These are phyloP conservation scores for Graphiopsis chlorocephala DNA, from an alignment of 2,329 filamentous ascomycete genomes.

Conservation along the genomic window DNA sequence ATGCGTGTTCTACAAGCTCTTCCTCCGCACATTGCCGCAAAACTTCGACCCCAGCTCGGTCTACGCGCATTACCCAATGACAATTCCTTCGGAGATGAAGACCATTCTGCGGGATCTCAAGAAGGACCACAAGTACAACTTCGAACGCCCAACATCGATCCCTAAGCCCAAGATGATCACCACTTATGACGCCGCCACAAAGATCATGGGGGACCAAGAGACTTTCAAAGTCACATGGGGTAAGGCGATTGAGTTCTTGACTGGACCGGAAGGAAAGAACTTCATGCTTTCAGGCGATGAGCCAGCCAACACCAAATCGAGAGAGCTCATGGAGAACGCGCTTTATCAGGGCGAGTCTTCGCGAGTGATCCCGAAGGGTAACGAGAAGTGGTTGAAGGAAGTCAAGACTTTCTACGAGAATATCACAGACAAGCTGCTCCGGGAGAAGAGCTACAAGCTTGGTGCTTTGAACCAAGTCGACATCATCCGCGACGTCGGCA, in stretches of 20 bases:
- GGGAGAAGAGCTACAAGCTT: constrained; percentile 46
- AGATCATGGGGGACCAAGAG: constrained; percentile 43
- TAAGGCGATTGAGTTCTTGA: constrained; percentile 44
- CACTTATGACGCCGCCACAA: constrained; percentile 45
- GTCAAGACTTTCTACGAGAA: constrained; percentile 49
- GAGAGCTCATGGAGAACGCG: constrained; percentile 42
- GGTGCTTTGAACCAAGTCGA: constrained; percentile 47
- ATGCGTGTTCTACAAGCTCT: constrained; percentile 52
- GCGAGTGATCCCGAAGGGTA: constrained; percentile 25
- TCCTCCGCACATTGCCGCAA: constrained; percentile 50
- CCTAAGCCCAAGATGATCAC: constrained; percentile 42
- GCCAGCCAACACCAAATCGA: constrained; percentile 41
- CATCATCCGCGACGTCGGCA: constrained; percentile 51
- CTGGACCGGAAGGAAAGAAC: constrained; percentile 43
- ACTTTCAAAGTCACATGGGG: constrained; percentile 49
- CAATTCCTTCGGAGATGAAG: constrained; percentile 47
- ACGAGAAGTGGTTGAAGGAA: constrained; percentile 45
- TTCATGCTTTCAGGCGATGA: constrained; percentile 50
- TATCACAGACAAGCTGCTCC: constrained; percentile 45
- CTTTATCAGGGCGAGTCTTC: constrained; percentile 39
- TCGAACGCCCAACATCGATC: constrained; percentile 29
- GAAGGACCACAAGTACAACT: constrained; percentile 43
- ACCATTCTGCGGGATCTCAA: constrained; percentile 43
- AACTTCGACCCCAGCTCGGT: constrained; percentile 49
- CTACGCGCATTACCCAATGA: constrained; percentile 51